Evolutionary conservation across 2,329 filamentous ascomycete species (phyloP), one percentile per base, ranked within the genome.

Genomic region (Pseudogymnoascus sp.): DNA sequence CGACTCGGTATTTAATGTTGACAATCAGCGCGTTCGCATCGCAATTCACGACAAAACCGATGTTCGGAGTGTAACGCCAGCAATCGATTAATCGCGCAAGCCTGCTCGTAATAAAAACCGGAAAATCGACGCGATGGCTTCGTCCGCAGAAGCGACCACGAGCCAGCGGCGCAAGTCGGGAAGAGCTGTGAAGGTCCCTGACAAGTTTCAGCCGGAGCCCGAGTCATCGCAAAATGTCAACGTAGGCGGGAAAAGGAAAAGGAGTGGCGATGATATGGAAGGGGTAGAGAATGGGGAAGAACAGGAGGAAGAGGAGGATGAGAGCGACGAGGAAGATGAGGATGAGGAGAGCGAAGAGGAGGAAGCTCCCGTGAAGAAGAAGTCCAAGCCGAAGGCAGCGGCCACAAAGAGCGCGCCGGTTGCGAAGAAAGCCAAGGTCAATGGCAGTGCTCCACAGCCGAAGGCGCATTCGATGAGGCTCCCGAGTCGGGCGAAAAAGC

Each of bases 351-450:
- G 73, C 61, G 80, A 76, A 47, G 79, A 80, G 64, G 81, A 83
- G 61, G 81, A 80, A 67, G 75, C 75, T 40, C 72, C 73, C 62
- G 71, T 69, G 64, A 67, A 64, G 38, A 78, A 71, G 71, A 76
- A 64, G 67, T 28, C 19, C 72, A 76, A 64, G 67, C 23, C 19
- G 74, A 80, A 70, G 65, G 63, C 71, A 33, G 71, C 70, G 60
- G 68, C 68, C 64, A 64, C 63, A 26, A 70, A 78, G 47, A 83
- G 78, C 73, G 86, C 86, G 72, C 84, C 84, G 2, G 83, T 83
- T 1, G 76, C 77, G 17, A 88, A 88, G 76, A 87, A 86, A 74
- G 80, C 84, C 60, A 88, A 86, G 74, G 82, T 81, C 66, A 87
- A 87, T 71, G 84, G 84, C 44, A 76, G 78, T 83, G 36, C 81